Evolutionary conservation across 345 rosid species (phyloP).

Genomic region (Salix koriyanagi): DNA sequence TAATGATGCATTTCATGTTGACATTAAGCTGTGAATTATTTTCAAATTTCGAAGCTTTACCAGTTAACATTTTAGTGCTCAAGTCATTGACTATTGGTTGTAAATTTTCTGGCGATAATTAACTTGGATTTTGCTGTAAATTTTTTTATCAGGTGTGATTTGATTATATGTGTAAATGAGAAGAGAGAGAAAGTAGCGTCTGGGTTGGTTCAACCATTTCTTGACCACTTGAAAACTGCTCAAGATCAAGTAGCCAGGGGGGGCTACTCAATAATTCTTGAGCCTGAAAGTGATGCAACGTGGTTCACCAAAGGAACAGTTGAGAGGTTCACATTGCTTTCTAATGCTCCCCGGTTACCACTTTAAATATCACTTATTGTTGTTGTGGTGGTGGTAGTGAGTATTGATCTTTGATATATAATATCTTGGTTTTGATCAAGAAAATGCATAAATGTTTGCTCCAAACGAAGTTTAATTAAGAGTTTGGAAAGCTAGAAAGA

Average conservation of each 20-base stretch:
- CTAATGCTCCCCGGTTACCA: not conserved
- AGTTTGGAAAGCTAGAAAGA: not conserved
- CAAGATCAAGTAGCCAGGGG: conserved; percentile 80
- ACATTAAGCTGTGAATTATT: not conserved
- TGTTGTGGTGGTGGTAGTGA: not conserved
- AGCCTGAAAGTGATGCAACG: conserved; percentile 43
- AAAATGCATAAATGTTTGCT: not conserved
- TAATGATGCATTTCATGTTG: not conserved
- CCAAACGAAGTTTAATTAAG: not conserved
- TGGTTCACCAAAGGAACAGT: conserved; percentile 89
- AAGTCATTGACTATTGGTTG: not conserved
- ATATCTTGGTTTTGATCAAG: not conserved
- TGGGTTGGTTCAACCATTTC: conserved; percentile 85
- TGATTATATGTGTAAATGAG: conserved; percentile 73
- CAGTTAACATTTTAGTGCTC: not conserved
- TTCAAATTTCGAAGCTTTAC: not conserved
- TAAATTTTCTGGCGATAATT: not conserved
- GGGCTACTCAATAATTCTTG: conserved; percentile 82
- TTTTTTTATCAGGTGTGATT: conserved; percentile 62
- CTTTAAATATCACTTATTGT: not conserved
- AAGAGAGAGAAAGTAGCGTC: conserved; percentile 82
- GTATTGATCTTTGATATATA: not conserved
- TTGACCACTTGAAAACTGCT: conserved; percentile 78
- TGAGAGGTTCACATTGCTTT: conserved; percentile 49
- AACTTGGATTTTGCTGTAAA: not conserved